Base-by-base conservation (phyloP, 2,329 filamentous ascomycete species). In the Phialemonium atrogriseum region DNA sequence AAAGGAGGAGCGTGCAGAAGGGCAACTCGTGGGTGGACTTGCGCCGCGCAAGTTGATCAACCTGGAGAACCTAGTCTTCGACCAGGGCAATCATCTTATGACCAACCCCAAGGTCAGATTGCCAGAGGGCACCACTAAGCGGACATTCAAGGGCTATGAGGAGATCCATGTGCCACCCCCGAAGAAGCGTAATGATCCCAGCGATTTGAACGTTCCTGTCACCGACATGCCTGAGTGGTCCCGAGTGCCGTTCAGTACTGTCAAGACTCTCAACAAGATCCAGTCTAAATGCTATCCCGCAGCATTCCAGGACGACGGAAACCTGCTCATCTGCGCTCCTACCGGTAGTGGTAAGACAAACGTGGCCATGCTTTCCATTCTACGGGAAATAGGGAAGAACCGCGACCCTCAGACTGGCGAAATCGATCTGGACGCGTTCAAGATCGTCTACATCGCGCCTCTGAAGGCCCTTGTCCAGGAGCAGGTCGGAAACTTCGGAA, bases 331-430 rank as follows among this genome's bases (percentile, higher is more conserved):
- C 51, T 98, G 91, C 56, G 93, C 91, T 6, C 91, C 91, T 2
- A 98, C 91, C 30, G 91, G 91, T 44, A 94, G 87, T 54, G 91
- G 91, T 52, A 98, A 98, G 64, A 98, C 91, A 2, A 98, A 98
- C 50, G 91, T 98, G 31, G 89, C 89, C 24, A 96, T 98, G 89
- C 68, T 98, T 41, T 81, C 89, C 2, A 96, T 98, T 51, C 70
- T 98, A 23, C 84, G 89, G 40, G 93, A 98, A 55, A 87, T 98
- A 51, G 91, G 91, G 39, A 98, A 96, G 65, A 81, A 98, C 52
- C 77, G 89, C 36, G 81, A 98, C 49, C 76, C 84, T 0, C 68
- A 81, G 40, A 94, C 86, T 1, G 91, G 91, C n/a, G 83, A 93
- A 38, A 91, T 98, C 42, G 86, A 94, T 55, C 66, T 98, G 7